These are phyloP conservation scores for Saksenaea oblongispora DNA, from an alignment of 371 early-diverging fungal species.

Conservation along the genomic window DNA sequence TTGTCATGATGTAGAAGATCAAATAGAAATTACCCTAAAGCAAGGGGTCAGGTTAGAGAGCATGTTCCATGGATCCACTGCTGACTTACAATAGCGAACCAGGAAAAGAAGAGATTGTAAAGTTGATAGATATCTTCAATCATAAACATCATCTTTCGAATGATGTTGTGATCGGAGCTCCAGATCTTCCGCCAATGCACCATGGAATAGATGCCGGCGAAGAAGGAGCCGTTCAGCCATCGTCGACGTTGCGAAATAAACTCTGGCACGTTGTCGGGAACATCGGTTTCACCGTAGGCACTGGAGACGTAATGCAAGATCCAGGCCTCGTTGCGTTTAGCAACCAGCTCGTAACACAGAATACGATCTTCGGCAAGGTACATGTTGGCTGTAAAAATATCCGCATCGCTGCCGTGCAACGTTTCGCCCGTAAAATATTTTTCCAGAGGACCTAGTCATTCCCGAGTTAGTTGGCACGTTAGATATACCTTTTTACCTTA, in stretches of 20 bases:
- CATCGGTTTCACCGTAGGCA: constrained; percentile 76
- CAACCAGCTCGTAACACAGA: constrained; percentile 75
- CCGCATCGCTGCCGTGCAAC: constrained; percentile 41
- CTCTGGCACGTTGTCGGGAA: constrained; percentile 75
- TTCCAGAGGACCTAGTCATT: constrained; percentile 48
- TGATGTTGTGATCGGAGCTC: constrained; percentile 65
- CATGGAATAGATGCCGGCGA: constrained; percentile 90
- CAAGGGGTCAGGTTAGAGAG: too few relatives aligned
- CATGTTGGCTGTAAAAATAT: constrained; percentile 73
- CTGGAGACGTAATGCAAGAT: constrained; percentile 66
- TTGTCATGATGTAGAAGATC: constrained; percentile 76
- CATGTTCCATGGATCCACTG: too few relatives aligned
- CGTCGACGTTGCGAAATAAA: constrained; percentile 92
- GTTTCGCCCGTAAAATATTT: constrained; percentile 71
- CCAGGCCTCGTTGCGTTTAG: constrained; percentile 67
- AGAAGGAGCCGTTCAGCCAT: constrained; percentile 96
- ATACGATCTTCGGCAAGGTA: constrained; percentile 80
- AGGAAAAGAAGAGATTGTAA: constrained; percentile 72
- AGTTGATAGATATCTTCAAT: constrained; percentile 74
- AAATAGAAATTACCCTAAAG: constrained; percentile 80
- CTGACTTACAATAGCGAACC: constrained; percentile 67
- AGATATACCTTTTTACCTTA: too few relatives aligned
- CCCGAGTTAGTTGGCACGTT: too few relatives aligned
- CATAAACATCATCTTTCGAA: constrained; percentile 64
- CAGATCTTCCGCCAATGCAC: constrained; percentile 79